Percentiles rank a stretch among this genome's conserved stretches.
Conservation (phyloP, 2,329 filamentous ascomycete genomes). For the Ambrosiella beaveri region DNA sequence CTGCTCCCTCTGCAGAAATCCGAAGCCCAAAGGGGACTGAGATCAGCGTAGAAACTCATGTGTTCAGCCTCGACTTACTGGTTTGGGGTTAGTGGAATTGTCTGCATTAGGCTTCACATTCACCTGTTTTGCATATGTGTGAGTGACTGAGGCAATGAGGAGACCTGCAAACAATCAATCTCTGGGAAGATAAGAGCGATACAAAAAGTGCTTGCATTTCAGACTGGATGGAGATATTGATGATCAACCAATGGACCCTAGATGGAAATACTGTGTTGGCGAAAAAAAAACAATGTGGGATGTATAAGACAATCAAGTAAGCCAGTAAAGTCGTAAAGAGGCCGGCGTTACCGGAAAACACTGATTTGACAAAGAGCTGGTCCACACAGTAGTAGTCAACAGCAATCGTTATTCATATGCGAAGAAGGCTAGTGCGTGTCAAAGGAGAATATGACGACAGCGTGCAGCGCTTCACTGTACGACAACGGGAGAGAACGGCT, state of each 20-base stretch:
- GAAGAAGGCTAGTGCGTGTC: background rate
- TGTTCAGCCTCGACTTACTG: background rate
- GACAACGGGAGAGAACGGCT: background rate
- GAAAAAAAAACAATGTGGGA: too few species aligned
- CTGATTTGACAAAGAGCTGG: too few species aligned
- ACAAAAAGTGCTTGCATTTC: background rate
- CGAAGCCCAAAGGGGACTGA: background rate
- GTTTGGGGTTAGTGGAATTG: background rate
- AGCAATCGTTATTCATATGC: background rate
- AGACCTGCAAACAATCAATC: background rate
- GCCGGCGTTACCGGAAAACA: too few species aligned
- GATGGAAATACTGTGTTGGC: too few species aligned
- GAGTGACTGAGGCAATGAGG: background rate
- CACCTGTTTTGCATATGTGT: background rate
- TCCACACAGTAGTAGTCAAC: too few species aligned
- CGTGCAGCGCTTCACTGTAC: background rate
- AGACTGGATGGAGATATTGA: background rate
- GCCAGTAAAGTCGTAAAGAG: too few species aligned
- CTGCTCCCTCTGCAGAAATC: background rate
- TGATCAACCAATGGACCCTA: too few species aligned
- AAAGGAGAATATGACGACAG: background rate
- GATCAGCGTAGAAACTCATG: background rate
- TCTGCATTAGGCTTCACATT: background rate
- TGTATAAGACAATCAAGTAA: too few species aligned
- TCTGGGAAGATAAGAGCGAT: background rate